Evolutionary conservation across 805 yeast species (phyloP), one percentile per base, ranked within the genome.

Genomic region (Metschnikowia reukaufii): DNA sequence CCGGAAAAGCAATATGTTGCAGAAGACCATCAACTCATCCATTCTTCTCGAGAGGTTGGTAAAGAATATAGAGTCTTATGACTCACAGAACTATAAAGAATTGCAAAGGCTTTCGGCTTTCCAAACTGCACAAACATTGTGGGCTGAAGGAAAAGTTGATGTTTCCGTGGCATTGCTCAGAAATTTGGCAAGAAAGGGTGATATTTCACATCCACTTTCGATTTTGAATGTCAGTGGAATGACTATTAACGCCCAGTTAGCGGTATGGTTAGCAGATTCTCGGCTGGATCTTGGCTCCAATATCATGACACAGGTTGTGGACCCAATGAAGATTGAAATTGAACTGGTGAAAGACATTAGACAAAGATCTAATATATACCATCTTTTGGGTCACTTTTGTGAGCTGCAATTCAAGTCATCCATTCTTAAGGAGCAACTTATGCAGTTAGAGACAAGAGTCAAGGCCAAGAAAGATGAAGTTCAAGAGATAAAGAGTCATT

Each of bases 211-310:
- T 2, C 59, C 63, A 1, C 36, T 58, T 15, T 48, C 53, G 4
- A 45, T 43, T 6, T 47, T 64, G 32, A 47, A 51, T 7, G 47
- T 67, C 16, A 58, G 63, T 36, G 32, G 45, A 19, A 47, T 56
- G n/a, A 52, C 64, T n/a, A 52, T 71, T 4, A 53, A 57, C 64
- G 52, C 78, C 55, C 54, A 73, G 74, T 10, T 86, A 33, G 83
- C 83, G 0, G 73, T 78, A 39, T 90, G 97, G 97, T 66, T 81
- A 30, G 75, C 88, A 0, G 78, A 75, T 39, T 85, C 95, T 0
- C 76, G 86, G 31, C 84, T 83, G 50, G 95, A 84, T 48, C 71
- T 83, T 9, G 79, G 89, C 0, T 70, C 77, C 1, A 67, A 66
- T 2, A 81, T 91, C 1, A 74, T 83, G 76, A 63, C 67, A 1